Evolutionary conservation across 163 green algal genomes (phyloP).

Genomic region (Scenedesmus sp.): DNA sequence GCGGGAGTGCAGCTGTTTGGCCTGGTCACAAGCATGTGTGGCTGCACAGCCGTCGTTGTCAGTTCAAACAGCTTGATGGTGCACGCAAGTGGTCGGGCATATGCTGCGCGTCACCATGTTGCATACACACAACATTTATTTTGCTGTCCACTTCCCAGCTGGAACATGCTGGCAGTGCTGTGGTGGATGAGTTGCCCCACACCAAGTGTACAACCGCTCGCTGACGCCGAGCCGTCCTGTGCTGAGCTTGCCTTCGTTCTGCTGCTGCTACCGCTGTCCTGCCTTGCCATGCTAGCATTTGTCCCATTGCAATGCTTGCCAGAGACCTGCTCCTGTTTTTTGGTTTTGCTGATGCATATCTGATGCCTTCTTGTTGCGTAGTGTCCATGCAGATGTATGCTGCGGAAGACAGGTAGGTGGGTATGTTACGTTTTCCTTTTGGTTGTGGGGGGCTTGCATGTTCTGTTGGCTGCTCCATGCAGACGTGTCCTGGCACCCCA

Average conservation of each 20-base stretch:
- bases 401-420: too few species aligned
- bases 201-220: background rate
- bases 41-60: background rate
- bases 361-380: background rate
- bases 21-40: background rate
- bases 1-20: background rate
- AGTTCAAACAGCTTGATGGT: too few species aligned
- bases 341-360: background rate
- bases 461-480: too few species aligned
- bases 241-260: background rate
- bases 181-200: background rate
- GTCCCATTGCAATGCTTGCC: background rate
- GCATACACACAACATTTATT: too few species aligned
- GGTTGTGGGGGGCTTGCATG: too few species aligned
- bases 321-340: background rate
- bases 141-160: too few species aligned
- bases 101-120: too few species aligned
- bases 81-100: too few species aligned
- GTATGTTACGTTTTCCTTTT: background rate
- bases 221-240: background rate
- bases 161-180: background rate
- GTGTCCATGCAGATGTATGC: background rate
- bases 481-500: background rate
- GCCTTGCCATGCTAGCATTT: background rate
- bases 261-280: background rate